Evolutionary conservation across 305 asterid genomes (phyloP), one percentile per base, ranked within the genome.

Genomic region (Ajuga reptans): DNA sequence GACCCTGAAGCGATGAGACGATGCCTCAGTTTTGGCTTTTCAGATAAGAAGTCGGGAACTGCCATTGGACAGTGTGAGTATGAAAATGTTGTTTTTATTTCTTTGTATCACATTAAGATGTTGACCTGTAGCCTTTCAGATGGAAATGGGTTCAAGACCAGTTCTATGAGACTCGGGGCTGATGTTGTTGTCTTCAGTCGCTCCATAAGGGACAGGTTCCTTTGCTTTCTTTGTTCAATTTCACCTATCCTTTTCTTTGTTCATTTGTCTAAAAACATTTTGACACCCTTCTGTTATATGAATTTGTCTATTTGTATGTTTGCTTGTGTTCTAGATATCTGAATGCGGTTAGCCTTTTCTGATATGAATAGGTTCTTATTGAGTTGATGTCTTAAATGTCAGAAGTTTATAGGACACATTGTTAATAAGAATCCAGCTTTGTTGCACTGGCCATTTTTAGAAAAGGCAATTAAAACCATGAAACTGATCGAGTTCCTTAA

Each of bases 71-170:
- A 83, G 68, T 92, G 97, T 92, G 83, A 80, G 95, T 46, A 68
- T 61, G 54, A 49, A 64, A 58, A 61, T 49, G 41, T 33, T 69
- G 39, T 49, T 61, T 64, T 43, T 56, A 4, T 39, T 74, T 69
- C 8, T 2, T 9, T 62, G 33, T 64, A 17, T 69, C 45, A 34
- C 51, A 46, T 33, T 59, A 45, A 59, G 65, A 49, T 68, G 64
- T 63, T 78, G 73, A 80, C 77, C 68, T 45, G 41, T 67, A 14
- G 58, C 56, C 75, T 77, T 88, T 78, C 87, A 92, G 98, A 92
- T 83, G 98, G 98, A 74, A 93, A 93, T 80, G 98, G 97, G 64
- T 93, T 93, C 70, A 93, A 93, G 84, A 93, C 99, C 61, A 93
- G 99, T 81, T 77, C 97, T 29, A 93, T 93, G 99, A 84, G 99